phyloP scores from a whole-genome alignment of 371 early-diverging fungal genomes.

The Rhizopus microsporus region DNA sequence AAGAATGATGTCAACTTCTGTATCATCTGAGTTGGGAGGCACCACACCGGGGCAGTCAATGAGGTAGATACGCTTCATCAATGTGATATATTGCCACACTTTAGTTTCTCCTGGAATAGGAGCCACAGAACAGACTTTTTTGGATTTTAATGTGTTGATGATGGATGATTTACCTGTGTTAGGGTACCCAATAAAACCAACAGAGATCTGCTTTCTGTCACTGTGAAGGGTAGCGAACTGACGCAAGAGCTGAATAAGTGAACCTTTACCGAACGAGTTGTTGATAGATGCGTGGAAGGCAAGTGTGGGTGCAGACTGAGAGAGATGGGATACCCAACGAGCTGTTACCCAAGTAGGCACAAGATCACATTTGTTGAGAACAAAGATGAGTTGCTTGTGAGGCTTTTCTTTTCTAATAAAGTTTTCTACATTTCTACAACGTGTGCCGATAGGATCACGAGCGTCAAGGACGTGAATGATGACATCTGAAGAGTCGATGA shows the following conservation, averaged over 20 bases:
- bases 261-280: constrained; percentile 98
- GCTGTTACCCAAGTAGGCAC: constrained; percentile 99
- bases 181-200: constrained; percentile 98
- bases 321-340: constrained; percentile 92
- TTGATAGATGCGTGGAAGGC: constrained; percentile 98
- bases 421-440: constrained; percentile 91
- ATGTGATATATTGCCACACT: constrained; percentile 99
- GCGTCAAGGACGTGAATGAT: constrained; percentile 99
- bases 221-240: constrained; percentile 95
- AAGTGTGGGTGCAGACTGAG: constrained; percentile 93
- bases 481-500: constrained; percentile 98
- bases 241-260: constrained; percentile 95
- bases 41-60: constrained; percentile 99
- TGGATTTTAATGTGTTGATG: constrained; percentile 97
- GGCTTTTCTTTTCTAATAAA: constrained; percentile 93
- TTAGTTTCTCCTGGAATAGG: constrained; percentile 99
- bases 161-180: constrained; percentile 97
- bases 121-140: constrained; percentile 98
- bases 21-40: constrained; percentile 83
- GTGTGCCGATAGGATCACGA: constrained; percentile 97
- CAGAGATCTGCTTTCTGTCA: constrained; percentile 97
- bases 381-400: constrained; percentile 97
- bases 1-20: constrained; percentile 95
- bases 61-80: constrained; percentile 98
- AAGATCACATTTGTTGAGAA: constrained; percentile 99